A percentile compares a stretch with the other conserved stretches of the same genome.
phyloP scores from a whole-genome alignment of 208 protist genomes.

The Leishmania mexicana region DNA sequence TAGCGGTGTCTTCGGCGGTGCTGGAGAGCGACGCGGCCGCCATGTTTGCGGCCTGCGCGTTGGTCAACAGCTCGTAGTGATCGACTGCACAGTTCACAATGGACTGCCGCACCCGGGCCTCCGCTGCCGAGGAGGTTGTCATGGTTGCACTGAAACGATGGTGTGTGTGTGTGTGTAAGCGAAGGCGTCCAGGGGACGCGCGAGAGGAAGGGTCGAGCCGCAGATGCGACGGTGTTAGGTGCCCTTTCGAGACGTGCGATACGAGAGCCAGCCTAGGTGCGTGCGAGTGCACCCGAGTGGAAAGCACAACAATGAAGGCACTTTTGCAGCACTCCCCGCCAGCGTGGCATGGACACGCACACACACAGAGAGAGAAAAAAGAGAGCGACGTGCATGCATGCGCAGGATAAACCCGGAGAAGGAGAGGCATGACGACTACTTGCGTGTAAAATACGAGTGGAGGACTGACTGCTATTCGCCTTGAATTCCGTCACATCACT shows the following conservation, averaged over 20 bases:
- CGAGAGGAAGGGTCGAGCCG: not conserved
- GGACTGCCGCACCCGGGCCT: conserved; percentile 45
- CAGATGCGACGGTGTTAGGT: not conserved
- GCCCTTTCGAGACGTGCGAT: not conserved
- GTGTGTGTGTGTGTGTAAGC: not conserved
- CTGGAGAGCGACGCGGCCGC: conserved; percentile 36
- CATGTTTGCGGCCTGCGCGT: conserved; percentile 58
- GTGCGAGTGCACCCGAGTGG: not conserved
- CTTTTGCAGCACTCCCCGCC: not conserved
- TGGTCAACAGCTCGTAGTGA: conserved; percentile 62
- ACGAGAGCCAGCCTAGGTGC: not conserved
- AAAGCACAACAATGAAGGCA: not conserved
- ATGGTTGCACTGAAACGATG: conserved; percentile 2
- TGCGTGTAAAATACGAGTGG: not conserved
- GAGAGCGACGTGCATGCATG: not conserved
- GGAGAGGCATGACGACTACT: not conserved
- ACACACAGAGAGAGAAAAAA: not conserved
- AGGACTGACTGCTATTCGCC: not conserved
- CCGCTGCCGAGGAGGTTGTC: conserved; percentile 27
- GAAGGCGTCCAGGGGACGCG: not conserved
- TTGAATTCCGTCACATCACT: not conserved
- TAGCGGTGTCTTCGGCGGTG: conserved; percentile 41
- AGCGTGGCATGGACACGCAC: not conserved
- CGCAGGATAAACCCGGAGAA: not conserved
- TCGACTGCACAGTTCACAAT: conserved; percentile 75